phyloP scores from a whole-genome alignment of 1,284 basidiomycete species.

The Calocybe gambosa region DNA sequence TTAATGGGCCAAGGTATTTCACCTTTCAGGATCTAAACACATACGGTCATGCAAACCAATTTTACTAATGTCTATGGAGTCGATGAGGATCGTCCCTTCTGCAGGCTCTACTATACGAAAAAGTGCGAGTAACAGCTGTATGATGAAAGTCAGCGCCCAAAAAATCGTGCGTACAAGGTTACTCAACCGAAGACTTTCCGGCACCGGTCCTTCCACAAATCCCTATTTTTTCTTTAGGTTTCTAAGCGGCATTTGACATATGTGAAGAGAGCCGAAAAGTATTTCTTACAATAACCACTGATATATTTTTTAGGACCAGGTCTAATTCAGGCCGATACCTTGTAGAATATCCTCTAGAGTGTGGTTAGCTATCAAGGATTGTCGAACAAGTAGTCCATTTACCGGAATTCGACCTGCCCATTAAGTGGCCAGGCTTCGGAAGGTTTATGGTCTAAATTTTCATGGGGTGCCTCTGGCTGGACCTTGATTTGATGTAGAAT shows the following conservation, averaged over 20 bases:
- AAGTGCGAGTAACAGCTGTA: conserved; percentile 54
- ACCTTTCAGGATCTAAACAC: conserved; percentile 46
- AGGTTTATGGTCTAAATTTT: conserved; percentile 49
- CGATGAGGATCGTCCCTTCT: conserved; percentile 64
- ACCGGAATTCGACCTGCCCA: conserved; percentile 71
- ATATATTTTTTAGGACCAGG: conserved; percentile 53
- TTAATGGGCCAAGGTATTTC: conserved; percentile 54
- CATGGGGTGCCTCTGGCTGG: conserved; percentile 62
- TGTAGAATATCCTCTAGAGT: conserved; percentile 45
- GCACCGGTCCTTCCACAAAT: conserved; percentile 56
- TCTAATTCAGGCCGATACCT: conserved; percentile 53
- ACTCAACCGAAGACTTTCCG: conserved; percentile 53
- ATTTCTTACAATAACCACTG: conserved; percentile 35
- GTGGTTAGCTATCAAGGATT: not conserved
- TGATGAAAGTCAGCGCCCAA: conserved; percentile 37
- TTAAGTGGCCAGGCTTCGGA: conserved; percentile 43
- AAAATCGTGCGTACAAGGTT: conserved; percentile 31
- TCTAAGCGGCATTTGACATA: conserved; percentile 4
- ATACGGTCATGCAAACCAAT: conserved; percentile 50
- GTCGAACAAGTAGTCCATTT: conserved; percentile 41
- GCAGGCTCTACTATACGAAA: conserved; percentile 83
- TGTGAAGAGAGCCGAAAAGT: not conserved
- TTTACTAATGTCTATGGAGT: conserved; percentile 45
- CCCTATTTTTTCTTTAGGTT: conserved; percentile 77
- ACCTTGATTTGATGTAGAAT: conserved; percentile 58